A percentile compares a stretch with the other conserved stretches of the same genome.
These are phyloP conservation scores for Xylaria arbuscula DNA, from an alignment of 2,329 filamentous ascomycete genomes.

Conservation along the genomic window DNA sequence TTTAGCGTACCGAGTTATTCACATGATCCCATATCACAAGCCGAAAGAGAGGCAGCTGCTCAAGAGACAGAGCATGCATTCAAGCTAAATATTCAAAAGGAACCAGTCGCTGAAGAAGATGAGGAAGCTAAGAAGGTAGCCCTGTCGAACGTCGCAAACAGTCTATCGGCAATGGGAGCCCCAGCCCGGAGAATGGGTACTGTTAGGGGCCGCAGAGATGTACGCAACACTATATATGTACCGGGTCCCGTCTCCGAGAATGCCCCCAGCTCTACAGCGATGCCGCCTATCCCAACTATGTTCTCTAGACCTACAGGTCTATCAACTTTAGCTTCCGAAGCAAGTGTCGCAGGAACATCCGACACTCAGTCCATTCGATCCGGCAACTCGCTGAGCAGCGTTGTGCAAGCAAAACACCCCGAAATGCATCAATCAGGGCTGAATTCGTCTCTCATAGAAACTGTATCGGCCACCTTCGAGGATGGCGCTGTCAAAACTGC, in stretches of 20 bases:
- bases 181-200: conserved; percentile 79
- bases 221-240: conserved; percentile 89
- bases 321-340: conserved; percentile 70
- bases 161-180: conserved; percentile 71
- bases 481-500: conserved; percentile 76
- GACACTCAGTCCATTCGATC: conserved; percentile 95
- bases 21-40: conserved; percentile 76
- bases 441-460: conserved; percentile 90
- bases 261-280: conserved; percentile 43
- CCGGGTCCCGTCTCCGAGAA: conserved; percentile 58
- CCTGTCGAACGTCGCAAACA: conserved; percentile 79
- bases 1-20: conserved; percentile 76
- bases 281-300: conserved; percentile 54
- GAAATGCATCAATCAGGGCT: conserved; percentile 84
- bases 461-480: conserved; percentile 86
- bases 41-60: conserved; percentile 72
- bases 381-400: conserved; percentile 78
- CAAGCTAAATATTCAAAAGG: conserved; percentile 82
- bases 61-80: conserved; percentile 75
- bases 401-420: conserved; percentile 79
- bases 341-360: conserved; percentile 69
- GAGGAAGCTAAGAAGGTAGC: conserved; percentile 78
- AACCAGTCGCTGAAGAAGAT: conserved; percentile 81
- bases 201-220: conserved; percentile 87
- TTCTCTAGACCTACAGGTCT: conserved; percentile 60